phyloP scores from a whole-genome alignment of 2,329 filamentous ascomycete species.

The Phialophora tarda region DNA sequence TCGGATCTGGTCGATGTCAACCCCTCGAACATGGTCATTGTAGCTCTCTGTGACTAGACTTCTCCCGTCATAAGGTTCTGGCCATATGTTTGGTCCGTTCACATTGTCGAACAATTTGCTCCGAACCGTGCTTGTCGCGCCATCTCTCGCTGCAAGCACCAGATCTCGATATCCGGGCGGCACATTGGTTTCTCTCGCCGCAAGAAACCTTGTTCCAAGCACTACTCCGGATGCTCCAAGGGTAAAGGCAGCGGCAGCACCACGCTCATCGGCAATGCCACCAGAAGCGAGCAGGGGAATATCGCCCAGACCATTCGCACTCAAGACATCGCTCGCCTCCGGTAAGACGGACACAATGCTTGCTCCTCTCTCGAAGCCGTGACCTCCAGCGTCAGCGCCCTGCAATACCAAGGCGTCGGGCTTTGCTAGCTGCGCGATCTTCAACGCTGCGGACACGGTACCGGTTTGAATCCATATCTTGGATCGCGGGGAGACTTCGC shows the following conservation, averaged over 20 bases:
- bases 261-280: conserved; percentile 59
- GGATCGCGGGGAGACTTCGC: conserved; percentile 45
- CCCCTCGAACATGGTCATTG: conserved; percentile 22
- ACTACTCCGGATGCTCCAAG: conserved; percentile 61
- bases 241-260: conserved; percentile 55
- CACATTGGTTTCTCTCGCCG: conserved; percentile 51
- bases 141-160: conserved; percentile 56
- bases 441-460: conserved; percentile 53
- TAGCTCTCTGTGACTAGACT: conserved; percentile 62
- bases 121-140: conserved; percentile 57
- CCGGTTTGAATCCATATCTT: conserved; percentile 61
- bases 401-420: conserved; percentile 26
- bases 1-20: conserved; percentile 23
- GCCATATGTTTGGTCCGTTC: conserved; percentile 65
- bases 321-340: conserved; percentile 53
- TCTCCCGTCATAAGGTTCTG: conserved; percentile 61
- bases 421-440: conserved; percentile 42
- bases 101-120: conserved; percentile 60
- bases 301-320: conserved; percentile 1
- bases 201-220: conserved; percentile 69
- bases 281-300: conserved; percentile 54
- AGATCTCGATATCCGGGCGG: conserved; percentile 58
- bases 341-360: conserved; percentile 57
- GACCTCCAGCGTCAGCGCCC: conserved; percentile 57
- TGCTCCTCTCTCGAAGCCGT: conserved; percentile 54